Evolutionary conservation across 352 stramenopile species (phyloP).

Genomic region (Globisporangium alternatum): DNA sequence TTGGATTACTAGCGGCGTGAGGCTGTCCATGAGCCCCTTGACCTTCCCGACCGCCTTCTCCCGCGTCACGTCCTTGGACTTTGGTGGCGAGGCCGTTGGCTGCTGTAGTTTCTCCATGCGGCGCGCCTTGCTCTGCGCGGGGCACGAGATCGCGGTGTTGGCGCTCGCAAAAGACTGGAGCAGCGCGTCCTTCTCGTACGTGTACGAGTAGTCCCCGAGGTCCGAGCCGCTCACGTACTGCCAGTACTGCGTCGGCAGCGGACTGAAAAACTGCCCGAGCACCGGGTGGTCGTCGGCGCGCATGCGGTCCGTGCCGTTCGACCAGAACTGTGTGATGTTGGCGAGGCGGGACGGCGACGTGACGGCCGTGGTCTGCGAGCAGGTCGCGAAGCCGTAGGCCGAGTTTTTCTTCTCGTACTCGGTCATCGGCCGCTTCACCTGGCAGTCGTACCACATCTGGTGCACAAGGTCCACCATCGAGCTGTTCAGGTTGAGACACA

Average conservation of each 20-base stretch:
- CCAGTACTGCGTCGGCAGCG: conserved; percentile 61
- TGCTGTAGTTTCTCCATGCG: conserved; percentile 9
- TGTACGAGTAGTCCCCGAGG: conserved; percentile 54
- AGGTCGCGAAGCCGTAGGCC: conserved; percentile 46
- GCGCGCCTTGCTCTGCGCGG: conserved; percentile 2
- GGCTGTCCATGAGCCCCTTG: not conserved
- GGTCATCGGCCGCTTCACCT: conserved; percentile 53
- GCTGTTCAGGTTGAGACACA: conserved; percentile 19
- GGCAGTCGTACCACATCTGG: conserved; percentile 65
- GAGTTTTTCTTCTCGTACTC: conserved; percentile 49
- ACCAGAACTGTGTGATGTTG: conserved; percentile 53
- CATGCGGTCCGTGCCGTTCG: conserved; percentile 20
- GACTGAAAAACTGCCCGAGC: conserved; percentile 45
- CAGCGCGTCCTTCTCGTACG: conserved; percentile 54
- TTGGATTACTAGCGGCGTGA: not conserved
- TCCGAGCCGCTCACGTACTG: conserved; percentile 46
- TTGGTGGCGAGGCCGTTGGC: not conserved
- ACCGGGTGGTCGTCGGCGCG: conserved; percentile 40
- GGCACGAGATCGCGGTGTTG: conserved; percentile 10
- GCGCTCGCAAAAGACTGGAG: conserved; percentile 22
- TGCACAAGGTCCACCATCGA: conserved; percentile 58
- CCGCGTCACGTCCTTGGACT: not conserved
- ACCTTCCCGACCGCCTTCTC: not conserved
- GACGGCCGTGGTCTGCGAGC: conserved; percentile 19
- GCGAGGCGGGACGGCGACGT: conserved; percentile 30